phyloP scores from a whole-genome alignment of 495 filamentous ascomycete genomes.

The Penicillium alfredii region DNA sequence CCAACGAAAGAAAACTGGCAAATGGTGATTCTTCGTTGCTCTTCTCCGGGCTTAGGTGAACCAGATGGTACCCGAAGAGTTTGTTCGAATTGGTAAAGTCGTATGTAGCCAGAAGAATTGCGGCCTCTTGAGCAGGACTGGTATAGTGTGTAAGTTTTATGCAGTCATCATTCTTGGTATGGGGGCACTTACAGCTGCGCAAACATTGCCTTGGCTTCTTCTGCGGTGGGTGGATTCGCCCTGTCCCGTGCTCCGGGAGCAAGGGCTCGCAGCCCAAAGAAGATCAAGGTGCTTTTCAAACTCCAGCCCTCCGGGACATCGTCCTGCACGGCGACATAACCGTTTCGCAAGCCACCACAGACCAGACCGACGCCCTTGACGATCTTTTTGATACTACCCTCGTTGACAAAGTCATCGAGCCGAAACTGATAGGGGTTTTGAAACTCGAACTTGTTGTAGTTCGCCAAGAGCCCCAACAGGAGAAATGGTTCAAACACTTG shows the following conservation, averaged over 20 bases:
- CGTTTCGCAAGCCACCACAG: conserved; percentile 57
- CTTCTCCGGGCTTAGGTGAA: conserved; percentile 53
- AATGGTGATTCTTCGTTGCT: conserved; percentile 72
- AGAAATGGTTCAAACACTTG: conserved; percentile 69
- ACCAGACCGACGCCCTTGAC: conserved; percentile 65
- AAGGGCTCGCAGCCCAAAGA: conserved; percentile 77
- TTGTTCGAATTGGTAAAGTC: conserved; percentile 95
- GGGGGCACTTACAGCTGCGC: conserved; percentile 49
- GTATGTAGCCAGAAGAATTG: conserved; percentile 77
- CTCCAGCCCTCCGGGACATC: conserved; percentile 91
- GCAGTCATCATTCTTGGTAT: neutral
- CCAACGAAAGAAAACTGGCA: conserved; percentile 75
- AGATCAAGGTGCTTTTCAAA: conserved; percentile 68
- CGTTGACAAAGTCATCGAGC: conserved; percentile 97
- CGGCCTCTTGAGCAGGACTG: conserved; percentile 73
- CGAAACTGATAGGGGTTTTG: conserved; percentile 94
- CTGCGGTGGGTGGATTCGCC: conserved; percentile 49
- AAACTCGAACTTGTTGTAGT: conserved; percentile 99
- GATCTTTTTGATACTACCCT: conserved; percentile 76
- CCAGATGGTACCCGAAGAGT: conserved; percentile 81
- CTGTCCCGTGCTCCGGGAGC: conserved; percentile 57
- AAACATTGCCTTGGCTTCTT: conserved; percentile 76
- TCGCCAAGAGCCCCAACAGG: conserved; percentile 82
- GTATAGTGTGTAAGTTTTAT: conserved; percentile 18
- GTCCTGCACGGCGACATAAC: conserved; percentile 86